Evolutionary conservation across 805 yeast species (phyloP), one percentile per base, ranked within the genome.

Genomic region (Saturnispora galanensis): DNA sequence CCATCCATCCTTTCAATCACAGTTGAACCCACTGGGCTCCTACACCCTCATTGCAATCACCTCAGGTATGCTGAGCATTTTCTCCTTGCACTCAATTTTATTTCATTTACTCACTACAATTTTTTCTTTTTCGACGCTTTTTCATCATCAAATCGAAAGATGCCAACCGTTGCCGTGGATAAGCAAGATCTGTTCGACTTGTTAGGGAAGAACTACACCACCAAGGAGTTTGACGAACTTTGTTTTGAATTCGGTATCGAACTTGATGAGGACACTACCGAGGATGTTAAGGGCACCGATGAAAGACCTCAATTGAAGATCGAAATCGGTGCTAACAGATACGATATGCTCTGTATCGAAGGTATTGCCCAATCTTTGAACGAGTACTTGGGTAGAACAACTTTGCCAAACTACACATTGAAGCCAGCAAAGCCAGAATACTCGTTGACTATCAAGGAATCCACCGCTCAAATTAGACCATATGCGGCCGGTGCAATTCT

Each of bases 181-280:
- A 89, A 94, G 63, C 84, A 81, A 61, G 97, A 93, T 63, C 76
- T 93, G 51, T 93, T 77, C 70, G 77, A 80, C 59, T 77, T 86
- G 37, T 71, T 93, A 50, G 97, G 74, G 34, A 69, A 70, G 50
- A 60, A 65, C 41, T 79, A 79, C 60, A 76, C 96, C 56, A 84
- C 93, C 53, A 78, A 87, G 56, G 98, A 90, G 61, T 89, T 93
- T 56, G 99, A 93, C 62, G 97, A 89, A 66, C 77, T 93, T 55
- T 93, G 97, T 70, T 93, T 93, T 70, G 94, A 90, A 60, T 93
- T 89, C 56, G 99, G 99, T 57, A 80, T 93, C 54, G 99, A 93
- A 70, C 76, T 93, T 50, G 99, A 93, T 64, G 99, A 94, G 68
- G 97, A 94, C 64, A 87, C 95, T 60, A 84, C 95, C 36, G 86